These are phyloP conservation scores for Leccinellum luteum DNA, from an alignment of 768 basidiomycete genomes.

Conservation along the genomic window DNA sequence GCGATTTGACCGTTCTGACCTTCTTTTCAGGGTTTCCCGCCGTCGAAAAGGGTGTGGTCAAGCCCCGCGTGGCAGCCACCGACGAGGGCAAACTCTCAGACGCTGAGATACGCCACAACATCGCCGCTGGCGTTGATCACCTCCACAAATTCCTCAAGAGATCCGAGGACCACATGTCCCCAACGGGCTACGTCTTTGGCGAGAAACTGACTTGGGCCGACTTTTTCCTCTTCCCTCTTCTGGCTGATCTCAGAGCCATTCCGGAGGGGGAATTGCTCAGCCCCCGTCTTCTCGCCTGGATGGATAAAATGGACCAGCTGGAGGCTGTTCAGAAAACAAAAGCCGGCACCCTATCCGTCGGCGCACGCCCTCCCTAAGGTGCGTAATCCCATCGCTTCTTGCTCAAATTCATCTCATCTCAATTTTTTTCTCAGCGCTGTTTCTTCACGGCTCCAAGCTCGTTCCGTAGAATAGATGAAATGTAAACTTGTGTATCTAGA, in stretches of 20 bases:
- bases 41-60: slow-evolving; percentile 32
- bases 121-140: slow-evolving; percentile 16
- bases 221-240: slow-evolving; percentile 32
- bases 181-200: slow-evolving; percentile 30
- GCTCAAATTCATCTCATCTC: not conserved
- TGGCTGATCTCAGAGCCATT: slow-evolving; percentile 29
- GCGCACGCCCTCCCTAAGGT: slow-evolving; percentile 24
- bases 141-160: slow-evolving; percentile 17
- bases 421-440: not conserved
- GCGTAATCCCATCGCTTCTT: not conserved
- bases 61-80: slow-evolving; percentile 28
- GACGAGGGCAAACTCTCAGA: slow-evolving; percentile 25
- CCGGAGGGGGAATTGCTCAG: slow-evolving; percentile 27
- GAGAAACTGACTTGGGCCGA: slow-evolving; percentile 30
- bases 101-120: slow-evolving; percentile 17
- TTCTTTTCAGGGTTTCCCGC: slow-evolving; percentile 24
- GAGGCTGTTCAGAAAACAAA: slow-evolving; percentile 26
- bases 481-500: not conserved
- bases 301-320: slow-evolving; percentile 24
- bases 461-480: not conserved
- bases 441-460: not conserved
- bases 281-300: slow-evolving; percentile 22
- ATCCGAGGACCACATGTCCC: slow-evolving; percentile 24
- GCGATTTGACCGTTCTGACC: not conserved
- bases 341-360: slow-evolving; percentile 24